Percentiles rank a stretch among this genome's conserved stretches.
Evolutionary conservation across 202 grass and related monocot genomes (phyloP).

Genomic region (Carex arenaria): DNA sequence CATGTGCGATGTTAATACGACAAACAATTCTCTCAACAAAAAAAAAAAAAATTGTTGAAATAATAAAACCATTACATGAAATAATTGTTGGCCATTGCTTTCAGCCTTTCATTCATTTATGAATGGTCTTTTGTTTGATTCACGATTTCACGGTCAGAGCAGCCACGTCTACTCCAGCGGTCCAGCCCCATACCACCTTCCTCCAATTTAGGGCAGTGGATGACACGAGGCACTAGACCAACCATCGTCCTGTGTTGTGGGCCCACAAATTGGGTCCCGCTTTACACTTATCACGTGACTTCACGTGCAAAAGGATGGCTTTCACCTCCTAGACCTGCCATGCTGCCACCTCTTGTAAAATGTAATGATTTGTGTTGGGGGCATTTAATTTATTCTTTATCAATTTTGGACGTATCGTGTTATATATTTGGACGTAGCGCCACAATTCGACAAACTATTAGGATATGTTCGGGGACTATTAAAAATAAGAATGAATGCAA

Average conservation of each 20-base stretch:
- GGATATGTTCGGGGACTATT: too few species aligned
- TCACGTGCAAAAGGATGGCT: neutral
- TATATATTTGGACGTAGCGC: too few species aligned
- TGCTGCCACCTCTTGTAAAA: neutral
- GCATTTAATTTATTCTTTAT: neutral
- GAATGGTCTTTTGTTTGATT: neutral
- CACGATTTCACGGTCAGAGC: neutral
- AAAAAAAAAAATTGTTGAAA: neutral
- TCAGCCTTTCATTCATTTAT: neutral
- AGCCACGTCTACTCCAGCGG: neutral
- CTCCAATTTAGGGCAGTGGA: neutral
- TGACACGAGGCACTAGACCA: neutral
- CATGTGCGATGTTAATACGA: neutral
- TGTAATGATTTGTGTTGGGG: neutral
- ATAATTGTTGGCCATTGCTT: neutral
- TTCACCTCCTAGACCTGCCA: neutral
- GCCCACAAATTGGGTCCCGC: neutral
- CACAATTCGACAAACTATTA: too few species aligned
- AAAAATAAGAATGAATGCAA: too few species aligned
- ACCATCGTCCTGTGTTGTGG: neutral
- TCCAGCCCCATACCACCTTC: neutral
- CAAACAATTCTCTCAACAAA: neutral
- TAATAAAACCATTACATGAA: neutral
- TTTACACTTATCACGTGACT: neutral
- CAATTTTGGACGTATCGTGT: too few species aligned